phyloP scores from a whole-genome alignment of 306 rosid species.

The Neltuma alba region DNA sequence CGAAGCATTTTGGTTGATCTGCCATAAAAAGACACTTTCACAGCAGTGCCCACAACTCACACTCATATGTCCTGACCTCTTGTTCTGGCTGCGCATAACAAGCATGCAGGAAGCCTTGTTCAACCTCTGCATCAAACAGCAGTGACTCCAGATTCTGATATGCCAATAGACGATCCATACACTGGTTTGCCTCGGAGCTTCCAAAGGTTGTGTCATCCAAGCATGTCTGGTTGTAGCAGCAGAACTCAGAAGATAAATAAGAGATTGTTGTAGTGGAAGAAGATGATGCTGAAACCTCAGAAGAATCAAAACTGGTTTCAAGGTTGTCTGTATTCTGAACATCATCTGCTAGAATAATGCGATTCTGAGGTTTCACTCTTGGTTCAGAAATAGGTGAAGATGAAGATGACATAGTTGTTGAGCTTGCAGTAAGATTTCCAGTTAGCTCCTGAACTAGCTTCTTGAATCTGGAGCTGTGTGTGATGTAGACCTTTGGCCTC shows the following conservation, averaged over 20 bases:
- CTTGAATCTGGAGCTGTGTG: constrained; percentile 51
- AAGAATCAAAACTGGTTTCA: constrained; percentile 12
- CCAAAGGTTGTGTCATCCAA: constrained; percentile 33
- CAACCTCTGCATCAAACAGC: constrained; percentile 45
- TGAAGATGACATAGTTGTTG: constrained; percentile 15
- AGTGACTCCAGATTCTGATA: constrained; percentile 46
- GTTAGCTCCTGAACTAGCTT: constrained; percentile 57
- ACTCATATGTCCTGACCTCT: constrained; percentile 54
- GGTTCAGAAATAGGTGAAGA: constrained; percentile 32
- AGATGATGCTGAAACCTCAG: constrained; percentile 24
- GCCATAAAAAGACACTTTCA: constrained; percentile 12
- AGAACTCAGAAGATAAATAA: constrained; percentile 32
- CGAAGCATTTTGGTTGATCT: constrained; percentile 2
- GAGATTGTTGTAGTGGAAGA: constrained; percentile 18
- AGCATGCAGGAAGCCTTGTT: constrained; percentile 28
- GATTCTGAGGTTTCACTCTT: constrained; percentile 2
- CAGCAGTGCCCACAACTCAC: constrained; percentile 47
- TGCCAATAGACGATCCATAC: constrained; percentile 22
- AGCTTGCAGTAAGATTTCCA: constrained; percentile 38
- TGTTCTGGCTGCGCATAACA: constrained; percentile 37
- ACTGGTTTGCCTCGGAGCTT: constrained; percentile 26
- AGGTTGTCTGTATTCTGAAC: background rate
- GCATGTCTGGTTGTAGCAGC: constrained; percentile 38
- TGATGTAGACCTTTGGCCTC: constrained; percentile 55
- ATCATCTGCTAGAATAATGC: background rate